These are phyloP conservation scores for Saturnispora hagleri DNA, from an alignment of 805 yeast species.

Conservation along the genomic window DNA sequence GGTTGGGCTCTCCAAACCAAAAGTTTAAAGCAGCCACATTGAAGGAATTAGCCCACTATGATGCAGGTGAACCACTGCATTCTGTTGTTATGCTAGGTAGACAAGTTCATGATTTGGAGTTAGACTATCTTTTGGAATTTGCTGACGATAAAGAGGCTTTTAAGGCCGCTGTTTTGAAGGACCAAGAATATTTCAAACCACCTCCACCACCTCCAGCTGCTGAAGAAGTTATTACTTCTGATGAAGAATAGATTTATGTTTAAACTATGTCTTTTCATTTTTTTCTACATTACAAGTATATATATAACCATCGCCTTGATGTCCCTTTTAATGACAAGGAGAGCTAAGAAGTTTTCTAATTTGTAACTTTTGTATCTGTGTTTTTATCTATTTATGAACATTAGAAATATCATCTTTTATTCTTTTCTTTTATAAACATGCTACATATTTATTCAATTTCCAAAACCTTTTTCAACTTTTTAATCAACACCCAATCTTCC, in stretches of 20 bases:
- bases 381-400: neutral
- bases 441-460: slow-evolving; percentile 41
- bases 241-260: slow-evolving; percentile 9
- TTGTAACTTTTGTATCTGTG: neutral
- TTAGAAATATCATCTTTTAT: neutral
- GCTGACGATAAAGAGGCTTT: slow-evolving; percentile 51
- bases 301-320: neutral
- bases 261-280: neutral
- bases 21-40: slow-evolving; percentile 78
- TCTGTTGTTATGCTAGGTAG: slow-evolving; percentile 85
- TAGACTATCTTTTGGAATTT: slow-evolving; percentile 74
- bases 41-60: slow-evolving; percentile 66
- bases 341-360: neutral
- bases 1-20: slow-evolving; percentile 84
- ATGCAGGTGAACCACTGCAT: slow-evolving; percentile 91
- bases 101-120: slow-evolving; percentile 87
- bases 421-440: neutral
- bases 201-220: slow-evolving; percentile 14
- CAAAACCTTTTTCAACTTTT: slow-evolving; percentile 78
- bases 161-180: slow-evolving; percentile 36
- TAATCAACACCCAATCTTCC: slow-evolving; percentile 91
- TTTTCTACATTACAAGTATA: neutral
- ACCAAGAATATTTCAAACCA: slow-evolving; percentile 59
- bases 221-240: slow-evolving; percentile 11
- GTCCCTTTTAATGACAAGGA: neutral